These are phyloP conservation scores for Microcyclospora tardicrescens DNA, from an alignment of 2,329 filamentous ascomycete genomes.

Conservation along the genomic window DNA sequence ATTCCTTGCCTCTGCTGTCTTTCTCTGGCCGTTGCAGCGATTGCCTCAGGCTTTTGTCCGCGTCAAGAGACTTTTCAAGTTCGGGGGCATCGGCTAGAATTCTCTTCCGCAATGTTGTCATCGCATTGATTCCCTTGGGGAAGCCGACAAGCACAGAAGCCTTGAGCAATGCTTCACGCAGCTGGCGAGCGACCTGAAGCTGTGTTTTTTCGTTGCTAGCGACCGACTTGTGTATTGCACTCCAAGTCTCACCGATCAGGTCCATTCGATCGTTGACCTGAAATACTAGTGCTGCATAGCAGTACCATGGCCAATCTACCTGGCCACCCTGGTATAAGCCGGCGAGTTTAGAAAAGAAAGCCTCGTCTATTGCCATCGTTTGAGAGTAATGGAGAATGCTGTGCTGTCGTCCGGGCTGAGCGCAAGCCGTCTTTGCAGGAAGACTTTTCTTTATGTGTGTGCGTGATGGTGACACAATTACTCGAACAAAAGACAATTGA, in stretches of 20 bases:
- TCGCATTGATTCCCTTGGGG: conserved; percentile 11
- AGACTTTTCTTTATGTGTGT: too few relatives aligned
- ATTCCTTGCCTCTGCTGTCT: conserved; percentile 7
- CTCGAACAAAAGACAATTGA: too few relatives aligned
- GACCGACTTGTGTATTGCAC: conserved; percentile 2
- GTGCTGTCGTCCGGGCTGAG: too few relatives aligned
- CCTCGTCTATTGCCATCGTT: conserved; percentile 1
- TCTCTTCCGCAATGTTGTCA: conserved; percentile 6
- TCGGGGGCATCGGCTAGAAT: conserved; percentile 4
- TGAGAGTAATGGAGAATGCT: too few relatives aligned
- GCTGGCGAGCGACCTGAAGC: conserved; percentile 5
- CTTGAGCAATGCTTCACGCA: conserved; percentile 9
- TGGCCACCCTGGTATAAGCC: conserved; percentile 3
- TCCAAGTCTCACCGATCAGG: conserved; percentile 5
- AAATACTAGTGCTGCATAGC: conserved; percentile 8
- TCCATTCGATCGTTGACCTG: conserved; percentile 11
- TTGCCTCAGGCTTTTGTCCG: conserved; percentile 6
- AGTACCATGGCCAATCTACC: conserved; percentile 5
- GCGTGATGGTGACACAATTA: too few relatives aligned
- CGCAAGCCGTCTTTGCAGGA: too few relatives aligned
- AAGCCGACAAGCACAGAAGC: conserved; percentile 9
- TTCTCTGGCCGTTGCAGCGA: conserved; percentile 6
- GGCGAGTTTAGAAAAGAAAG: conserved; percentile 9
- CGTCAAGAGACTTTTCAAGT: conserved; percentile 4
- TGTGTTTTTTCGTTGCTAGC: conserved; percentile 2